Percentiles rank a stretch among this genome's conserved stretches.
phyloP scores from a whole-genome alignment of 192 early-diverging fungal genomes.

The Coemansia sp. region DNA sequence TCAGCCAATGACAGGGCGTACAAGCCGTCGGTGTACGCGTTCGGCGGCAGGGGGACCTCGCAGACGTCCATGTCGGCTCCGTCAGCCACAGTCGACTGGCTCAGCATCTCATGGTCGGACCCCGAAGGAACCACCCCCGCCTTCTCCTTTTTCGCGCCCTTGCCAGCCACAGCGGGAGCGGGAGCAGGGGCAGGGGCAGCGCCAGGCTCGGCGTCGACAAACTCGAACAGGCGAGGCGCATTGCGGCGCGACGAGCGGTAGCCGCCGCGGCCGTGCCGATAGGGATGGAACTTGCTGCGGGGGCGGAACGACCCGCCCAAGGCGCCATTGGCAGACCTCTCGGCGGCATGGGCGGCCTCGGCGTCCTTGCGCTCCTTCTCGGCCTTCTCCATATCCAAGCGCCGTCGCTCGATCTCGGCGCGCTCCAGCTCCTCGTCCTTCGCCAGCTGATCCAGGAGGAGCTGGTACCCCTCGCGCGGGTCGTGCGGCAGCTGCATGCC shows the following conservation, averaged over 20 bases:
- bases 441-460: constrained; percentile 41
- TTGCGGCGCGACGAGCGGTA: not conserved
- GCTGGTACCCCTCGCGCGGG: constrained; percentile 43
- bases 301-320: not conserved
- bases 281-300: constrained; percentile 4
- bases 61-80: not conserved
- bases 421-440: constrained; percentile 41
- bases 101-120: constrained; percentile 8
- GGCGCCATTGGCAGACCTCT: not conserved
- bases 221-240: constrained; percentile 41
- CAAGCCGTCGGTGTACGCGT: constrained; percentile 34
- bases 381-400: constrained; percentile 30
- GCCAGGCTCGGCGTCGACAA: constrained; percentile 21
- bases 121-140: not conserved
- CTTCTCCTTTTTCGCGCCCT: constrained; percentile 1
- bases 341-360: constrained; percentile 15
- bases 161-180: not conserved
- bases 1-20: constrained; percentile 38
- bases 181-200: not conserved
- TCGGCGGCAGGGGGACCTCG: constrained; percentile 5
- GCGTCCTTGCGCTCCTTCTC: constrained; percentile 53
- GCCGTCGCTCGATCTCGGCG: constrained; percentile 33
- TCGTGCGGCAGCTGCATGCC: constrained; percentile 40
- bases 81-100: not conserved
- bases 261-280: not conserved